Evolutionary conservation across 2,329 filamentous ascomycete species (phyloP), one percentile per base, ranked within the genome.

Genomic region (Trichoderma atrobrunneum): DNA sequence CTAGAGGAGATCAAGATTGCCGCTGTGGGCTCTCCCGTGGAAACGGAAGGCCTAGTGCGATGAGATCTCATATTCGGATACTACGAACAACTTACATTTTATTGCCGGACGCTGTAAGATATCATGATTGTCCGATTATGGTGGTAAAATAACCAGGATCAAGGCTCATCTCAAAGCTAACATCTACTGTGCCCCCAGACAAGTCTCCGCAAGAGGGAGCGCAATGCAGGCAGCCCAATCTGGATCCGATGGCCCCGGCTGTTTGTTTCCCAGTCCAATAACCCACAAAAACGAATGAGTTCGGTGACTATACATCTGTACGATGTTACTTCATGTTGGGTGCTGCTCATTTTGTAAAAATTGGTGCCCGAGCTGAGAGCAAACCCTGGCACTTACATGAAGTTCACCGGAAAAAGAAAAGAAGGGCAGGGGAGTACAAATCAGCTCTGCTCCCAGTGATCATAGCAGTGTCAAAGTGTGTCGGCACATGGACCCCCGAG

Each of bases 231-330:
- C 43, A 6, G 43, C 43, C 43, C 0, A 48, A 21, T 48, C 43
- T 48, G n/a, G n/a, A n/a, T n/a, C 43, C 2, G 5, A 10, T 3
- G 0, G 0, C 43, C 43, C 0, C 21, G 3, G 21, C 43, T 0
- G n/a, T 48, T 2, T 48, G 0, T 21, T 48, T 21, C 10, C 43
- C 2, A 21, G n/a, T 1, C 43, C 43, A 48, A 48, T 21, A 12
- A 21, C 0, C n/a, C 0, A 10, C 10, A 21, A 12, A 2, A 48
- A 48, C 12, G 21, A 0, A 48, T 21, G 10, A 48, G 8, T 11
- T 48, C 43, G 43, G 43, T 48, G 43, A 48, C 18, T 0, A 48
- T 1, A n/a, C 10, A 21, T 0, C 43, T 12, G 43, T 48, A 21
- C 10, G 4, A 21, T 21, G 43, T 2, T 48, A 21, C 43, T 21